Conservation (phyloP, 2,329 filamentous ascomycete species). For the Aspergillus felis region DNA sequence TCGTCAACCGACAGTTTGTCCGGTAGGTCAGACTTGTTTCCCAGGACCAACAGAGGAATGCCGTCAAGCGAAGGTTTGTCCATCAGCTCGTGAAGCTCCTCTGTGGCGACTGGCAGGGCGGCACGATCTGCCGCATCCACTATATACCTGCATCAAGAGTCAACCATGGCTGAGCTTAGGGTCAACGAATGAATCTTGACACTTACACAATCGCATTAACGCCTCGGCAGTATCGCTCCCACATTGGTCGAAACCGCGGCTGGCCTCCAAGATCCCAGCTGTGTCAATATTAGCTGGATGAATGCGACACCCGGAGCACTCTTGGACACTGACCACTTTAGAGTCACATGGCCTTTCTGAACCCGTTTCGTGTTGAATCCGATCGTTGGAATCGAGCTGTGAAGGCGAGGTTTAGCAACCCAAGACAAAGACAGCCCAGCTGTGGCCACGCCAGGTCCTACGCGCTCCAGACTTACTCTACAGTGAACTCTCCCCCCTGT, state of each 20-base stretch:
- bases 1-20: constrained; percentile 90
- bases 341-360: constrained; percentile 93
- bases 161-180: constrained; percentile 2
- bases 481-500: constrained; percentile 95
- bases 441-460: constrained; percentile 5
- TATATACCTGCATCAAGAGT: constrained; percentile 63
- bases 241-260: constrained; percentile 96
- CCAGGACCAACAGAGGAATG: constrained; percentile 88
- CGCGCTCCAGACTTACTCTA: constrained; percentile 70
- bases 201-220: constrained; percentile 90
- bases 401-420: constrained; percentile 19
- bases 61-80: constrained; percentile 78
- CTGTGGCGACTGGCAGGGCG: constrained; percentile 76
- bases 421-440: not conserved
- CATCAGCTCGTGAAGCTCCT: constrained; percentile 88
- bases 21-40: constrained; percentile 95
- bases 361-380: constrained; percentile 99
- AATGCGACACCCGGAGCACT: not conserved
- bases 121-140: constrained; percentile 88
- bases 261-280: constrained; percentile 97
- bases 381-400: constrained; percentile 94
- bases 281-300: constrained; percentile 17
- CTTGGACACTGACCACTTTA: constrained; percentile 69
- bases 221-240: constrained; percentile 96
- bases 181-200: not conserved